A percentile compares a stretch with the other conserved stretches of the same genome.
These are phyloP conservation scores for Ophiostoma angusticollis DNA, from an alignment of 2,329 filamentous ascomycete species.

Conservation along the genomic window DNA sequence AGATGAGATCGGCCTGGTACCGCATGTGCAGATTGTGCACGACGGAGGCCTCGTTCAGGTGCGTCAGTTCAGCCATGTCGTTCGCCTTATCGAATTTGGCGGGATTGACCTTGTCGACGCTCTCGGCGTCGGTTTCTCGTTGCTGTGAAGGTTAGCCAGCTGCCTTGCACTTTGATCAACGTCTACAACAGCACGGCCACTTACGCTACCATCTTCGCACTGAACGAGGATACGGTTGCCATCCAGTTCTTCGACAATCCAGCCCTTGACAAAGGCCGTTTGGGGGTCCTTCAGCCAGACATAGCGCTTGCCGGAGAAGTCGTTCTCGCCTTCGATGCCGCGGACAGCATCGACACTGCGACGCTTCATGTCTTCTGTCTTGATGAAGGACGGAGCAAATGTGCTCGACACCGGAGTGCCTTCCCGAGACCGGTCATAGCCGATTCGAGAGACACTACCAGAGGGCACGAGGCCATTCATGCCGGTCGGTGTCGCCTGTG, in stretches of 20 bases:
- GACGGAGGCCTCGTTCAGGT: constrained; percentile 93
- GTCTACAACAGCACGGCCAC: constrained; percentile 17
- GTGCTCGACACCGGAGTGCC: constrained; percentile 58
- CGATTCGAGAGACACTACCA: constrained; percentile 23
- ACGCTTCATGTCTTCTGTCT: constrained; percentile 60
- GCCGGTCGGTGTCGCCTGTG: constrained; percentile 8
- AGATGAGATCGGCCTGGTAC: constrained; percentile 93
- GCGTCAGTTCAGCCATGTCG: constrained; percentile 97
- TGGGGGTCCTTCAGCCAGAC: constrained; percentile 90
- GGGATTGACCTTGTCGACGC: constrained; percentile 96
- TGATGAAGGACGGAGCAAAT: constrained; percentile 94
- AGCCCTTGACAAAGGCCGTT: constrained; percentile 80
- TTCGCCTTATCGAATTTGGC: constrained; percentile 99
- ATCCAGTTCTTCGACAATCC: constrained; percentile 71
- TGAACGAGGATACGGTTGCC: constrained; percentile 66
- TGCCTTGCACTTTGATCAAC: background rate
- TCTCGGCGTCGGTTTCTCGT: constrained; percentile 73
- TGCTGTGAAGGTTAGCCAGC: constrained; percentile 40
- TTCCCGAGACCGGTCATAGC: constrained; percentile 49
- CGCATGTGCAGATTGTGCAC: constrained; percentile 93
- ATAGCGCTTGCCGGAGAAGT: constrained; percentile 97
- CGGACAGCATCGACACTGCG: constrained; percentile 38
- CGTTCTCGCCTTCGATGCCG: constrained; percentile 91
- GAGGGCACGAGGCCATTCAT: constrained; percentile 10
- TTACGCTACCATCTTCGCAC: constrained; percentile 80